Evolutionary conservation across 2,329 filamentous ascomycete genomes (phyloP), one percentile per base, ranked within the genome.

Genomic region (Monosporascus sp.): DNA sequence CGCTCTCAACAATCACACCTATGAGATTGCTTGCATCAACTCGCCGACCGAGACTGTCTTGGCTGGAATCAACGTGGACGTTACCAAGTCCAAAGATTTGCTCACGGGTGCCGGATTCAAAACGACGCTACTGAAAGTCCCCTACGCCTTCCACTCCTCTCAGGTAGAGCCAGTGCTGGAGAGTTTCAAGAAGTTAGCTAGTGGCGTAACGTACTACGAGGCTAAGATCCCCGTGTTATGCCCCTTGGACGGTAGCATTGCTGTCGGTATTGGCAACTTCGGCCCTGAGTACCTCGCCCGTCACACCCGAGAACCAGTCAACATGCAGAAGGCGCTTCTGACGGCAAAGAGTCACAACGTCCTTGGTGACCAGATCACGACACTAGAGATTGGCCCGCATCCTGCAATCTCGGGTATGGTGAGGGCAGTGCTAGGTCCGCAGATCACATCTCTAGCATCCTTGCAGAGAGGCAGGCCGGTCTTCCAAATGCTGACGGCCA

Each of bases 21-120:
- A 72, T 49, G 68, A 71, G 50, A 38, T 69, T 3, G 79, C 85
- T 1, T 90, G 87, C 68, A 76, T 86, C 63, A 90, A 90, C 62
- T 78, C 80, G 0, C 80, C 79, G 0, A 72, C 77, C 49, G 81
- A 84, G 60, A 85, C 79, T 25, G 84, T 87, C 4, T 68, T 87
- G 14, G 80, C 79, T 55, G 77, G 83, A 7, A 71, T 73, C 36
- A 65, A 69, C 22, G 72, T 74, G 9, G 69, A 80, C 34, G 74
- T 86, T 38, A 70, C 74, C 37, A 66, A 65, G 4, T 72, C 83
- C n/a, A 75, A 78, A 7, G 56, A 62, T 44, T 57, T 63, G 52
- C 62, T 73, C 20, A 58, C 57, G 39, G 62, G 39, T 37, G 65
- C 55, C 6, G 72, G 63, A 54, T 65, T 62, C 71, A 82, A 71